A percentile compares a stretch with the other conserved stretches of the same genome.
These are phyloP conservation scores for Xylaria castorea DNA, from an alignment of 495 filamentous ascomycete genomes.

Conservation along the genomic window DNA sequence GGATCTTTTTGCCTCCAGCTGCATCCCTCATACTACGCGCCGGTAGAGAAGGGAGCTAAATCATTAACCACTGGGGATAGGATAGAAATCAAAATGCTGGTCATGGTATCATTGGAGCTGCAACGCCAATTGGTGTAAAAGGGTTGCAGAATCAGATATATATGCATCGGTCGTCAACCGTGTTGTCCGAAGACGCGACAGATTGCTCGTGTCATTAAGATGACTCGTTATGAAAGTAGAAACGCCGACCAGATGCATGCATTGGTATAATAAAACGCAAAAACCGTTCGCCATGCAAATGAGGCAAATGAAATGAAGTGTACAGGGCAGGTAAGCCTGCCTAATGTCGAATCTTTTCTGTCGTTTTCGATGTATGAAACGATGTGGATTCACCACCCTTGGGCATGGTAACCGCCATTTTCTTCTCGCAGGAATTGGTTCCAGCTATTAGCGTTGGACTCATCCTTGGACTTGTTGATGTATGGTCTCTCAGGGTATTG, in stretches of 20 bases:
- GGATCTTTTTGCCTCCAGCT: conserved; percentile 20
- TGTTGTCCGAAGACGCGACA: conserved; percentile 42
- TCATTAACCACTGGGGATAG: conserved; percentile 34
- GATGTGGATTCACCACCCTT: conserved; percentile 56
- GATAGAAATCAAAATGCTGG: conserved; percentile 42
- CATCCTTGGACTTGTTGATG: conserved; percentile 55
- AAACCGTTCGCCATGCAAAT: conserved; percentile 46
- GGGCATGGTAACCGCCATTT: conserved; percentile 57
- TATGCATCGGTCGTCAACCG: not conserved
- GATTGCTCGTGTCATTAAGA: conserved; percentile 37
- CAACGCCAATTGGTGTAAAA: conserved; percentile 40
- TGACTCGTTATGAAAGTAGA: conserved; percentile 40
- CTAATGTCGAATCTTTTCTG: conserved; percentile 20
- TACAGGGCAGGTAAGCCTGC: conserved; percentile 49
- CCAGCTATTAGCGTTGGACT: conserved; percentile 55
- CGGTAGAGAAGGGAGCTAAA: conserved; percentile 39
- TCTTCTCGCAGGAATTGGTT: conserved; percentile 59
- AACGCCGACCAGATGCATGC: conserved; percentile 54
- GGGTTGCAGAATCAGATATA: conserved; percentile 27
- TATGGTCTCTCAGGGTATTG: conserved; percentile 69
- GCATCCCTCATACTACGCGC: conserved; percentile 27
- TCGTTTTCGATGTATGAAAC: conserved; percentile 24
- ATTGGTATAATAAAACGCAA: conserved; percentile 48
- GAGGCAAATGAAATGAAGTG: conserved; percentile 40
- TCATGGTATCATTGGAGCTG: conserved; percentile 49